Conservation (phyloP, 352 stramenopile species). For the Globisporangium viniferum region DNA sequence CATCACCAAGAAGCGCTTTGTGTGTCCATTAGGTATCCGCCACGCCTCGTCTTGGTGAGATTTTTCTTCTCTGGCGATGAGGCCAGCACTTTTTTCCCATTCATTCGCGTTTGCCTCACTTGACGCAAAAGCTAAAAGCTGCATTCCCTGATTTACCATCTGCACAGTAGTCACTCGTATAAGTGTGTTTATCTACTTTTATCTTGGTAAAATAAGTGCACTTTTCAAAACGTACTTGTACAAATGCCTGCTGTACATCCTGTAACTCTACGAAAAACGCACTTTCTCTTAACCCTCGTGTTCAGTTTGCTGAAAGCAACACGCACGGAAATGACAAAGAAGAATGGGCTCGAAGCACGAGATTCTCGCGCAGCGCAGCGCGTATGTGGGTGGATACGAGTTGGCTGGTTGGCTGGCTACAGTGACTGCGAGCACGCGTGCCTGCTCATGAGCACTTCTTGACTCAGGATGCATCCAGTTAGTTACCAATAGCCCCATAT, state of each 20-base stretch:
- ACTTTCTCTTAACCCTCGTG: background rate
- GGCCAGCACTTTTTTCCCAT: background rate
- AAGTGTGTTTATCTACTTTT: background rate
- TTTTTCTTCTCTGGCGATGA: background rate
- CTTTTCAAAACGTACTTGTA: background rate
- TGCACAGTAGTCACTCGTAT: background rate
- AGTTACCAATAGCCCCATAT: background rate
- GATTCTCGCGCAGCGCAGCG: background rate
- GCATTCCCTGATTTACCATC: background rate
- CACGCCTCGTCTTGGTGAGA: background rate
- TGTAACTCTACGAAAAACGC: too few relatives aligned
- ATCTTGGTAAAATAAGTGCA: too few relatives aligned
- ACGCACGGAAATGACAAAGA: background rate
- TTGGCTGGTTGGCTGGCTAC: background rate
- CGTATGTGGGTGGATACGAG: background rate
- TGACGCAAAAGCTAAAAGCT: background rate
- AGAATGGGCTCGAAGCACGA: background rate
- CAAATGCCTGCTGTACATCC: background rate
- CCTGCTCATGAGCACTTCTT: background rate
- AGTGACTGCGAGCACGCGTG: background rate
- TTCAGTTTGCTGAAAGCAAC: background rate
- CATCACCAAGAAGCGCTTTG: background rate
- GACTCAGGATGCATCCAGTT: background rate
- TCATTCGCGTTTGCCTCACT: background rate
- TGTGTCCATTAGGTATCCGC: background rate